Evolutionary conservation across 441 rosid species (phyloP), one percentile per base, ranked within the genome.

Genomic region (Jatropha multifida): DNA sequence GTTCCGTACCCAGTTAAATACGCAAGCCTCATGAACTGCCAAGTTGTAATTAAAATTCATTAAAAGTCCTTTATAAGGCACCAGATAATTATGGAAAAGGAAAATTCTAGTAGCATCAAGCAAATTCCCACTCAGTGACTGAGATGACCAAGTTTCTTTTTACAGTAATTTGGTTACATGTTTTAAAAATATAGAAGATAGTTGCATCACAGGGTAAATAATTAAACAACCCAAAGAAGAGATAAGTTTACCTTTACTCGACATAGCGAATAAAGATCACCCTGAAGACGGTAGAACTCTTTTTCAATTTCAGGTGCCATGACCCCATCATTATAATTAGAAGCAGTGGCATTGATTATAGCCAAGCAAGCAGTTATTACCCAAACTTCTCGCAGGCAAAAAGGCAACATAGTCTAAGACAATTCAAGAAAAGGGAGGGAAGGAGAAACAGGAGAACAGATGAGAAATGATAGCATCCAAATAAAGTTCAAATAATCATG

Each of bases 1-100:
- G 89, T 78, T 84, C 97, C 99, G 83, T 90, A 90, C 79, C 99
- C 99, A 82, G 92, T 85, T 77, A 96, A 85, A 87, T 91, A 94
- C 54, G 98, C 98, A 76, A 96, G 95, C 86, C 99, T 89, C 95
- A 91, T 87, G 88, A 94, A 94, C 99, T 96, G 93, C 83, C 87
- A 90, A 65, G 81, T 79, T 71, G 83, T 63, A 75, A 80, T 69
- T 18, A 60, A 60, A 80, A 71, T 79, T 83, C 74, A 74, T 51
- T 44, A 72, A 68, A 58, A 81, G 65, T 68, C 49, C 65, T 42
- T 76, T 69, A 37, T 66, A 51, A 32, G 73, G 32, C 72, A 27
- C 12, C 4, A 17, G 5, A 61, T 69, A 63, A 69, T 63, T 61
- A 60, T 20, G 4, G 23, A 64, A 20, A 51, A 60, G 17, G 49